Evolutionary conservation across 306 rosid species (phyloP).

Genomic region (Dalbergia oliveri): DNA sequence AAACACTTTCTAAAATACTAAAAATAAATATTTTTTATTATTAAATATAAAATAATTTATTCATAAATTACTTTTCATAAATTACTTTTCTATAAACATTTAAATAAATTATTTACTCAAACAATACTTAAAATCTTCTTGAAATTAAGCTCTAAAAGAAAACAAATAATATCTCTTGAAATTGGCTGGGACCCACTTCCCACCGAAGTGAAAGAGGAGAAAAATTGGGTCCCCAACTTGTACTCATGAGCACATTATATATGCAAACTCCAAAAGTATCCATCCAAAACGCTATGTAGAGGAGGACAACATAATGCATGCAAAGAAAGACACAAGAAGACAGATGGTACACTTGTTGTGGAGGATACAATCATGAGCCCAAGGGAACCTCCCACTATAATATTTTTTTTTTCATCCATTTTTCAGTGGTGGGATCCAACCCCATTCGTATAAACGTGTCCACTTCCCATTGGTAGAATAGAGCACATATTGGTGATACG

Average conservation of each 20-base stretch:
- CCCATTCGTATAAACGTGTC: slow-evolving; percentile 41
- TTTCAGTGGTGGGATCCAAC: slow-evolving; percentile 41
- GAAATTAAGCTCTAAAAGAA: too few species aligned
- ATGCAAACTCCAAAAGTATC: slow-evolving; percentile 42
- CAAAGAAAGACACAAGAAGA: slow-evolving; percentile 48
- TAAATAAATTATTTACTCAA: too few species aligned
- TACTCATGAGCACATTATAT: slow-evolving; percentile 22
- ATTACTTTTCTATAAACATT: too few species aligned
- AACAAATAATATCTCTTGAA: not conserved
- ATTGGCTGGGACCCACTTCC: slow-evolving; percentile 40
- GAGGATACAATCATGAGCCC: slow-evolving; percentile 50
- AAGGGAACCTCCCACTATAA: slow-evolving; percentile 48
- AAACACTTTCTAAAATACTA: too few species aligned
- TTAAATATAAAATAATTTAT: too few species aligned
- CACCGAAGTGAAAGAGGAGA: slow-evolving; percentile 22
- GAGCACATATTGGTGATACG: slow-evolving; percentile 21
- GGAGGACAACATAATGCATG: slow-evolving; percentile 62
- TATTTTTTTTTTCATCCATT: not conserved
- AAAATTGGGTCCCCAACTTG: slow-evolving; percentile 21
- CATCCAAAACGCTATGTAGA: slow-evolving; percentile 42
- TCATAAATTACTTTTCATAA: too few species aligned
- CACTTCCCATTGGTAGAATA: slow-evolving; percentile 6
- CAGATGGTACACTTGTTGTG: slow-evolving; percentile 50
- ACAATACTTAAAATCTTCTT: too few species aligned
- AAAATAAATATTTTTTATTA: too few species aligned